Evolutionary conservation across 768 basidiomycete genomes (phyloP), one percentile per base, ranked within the genome.

Genomic region (Rhodocollybia butyracea): DNA sequence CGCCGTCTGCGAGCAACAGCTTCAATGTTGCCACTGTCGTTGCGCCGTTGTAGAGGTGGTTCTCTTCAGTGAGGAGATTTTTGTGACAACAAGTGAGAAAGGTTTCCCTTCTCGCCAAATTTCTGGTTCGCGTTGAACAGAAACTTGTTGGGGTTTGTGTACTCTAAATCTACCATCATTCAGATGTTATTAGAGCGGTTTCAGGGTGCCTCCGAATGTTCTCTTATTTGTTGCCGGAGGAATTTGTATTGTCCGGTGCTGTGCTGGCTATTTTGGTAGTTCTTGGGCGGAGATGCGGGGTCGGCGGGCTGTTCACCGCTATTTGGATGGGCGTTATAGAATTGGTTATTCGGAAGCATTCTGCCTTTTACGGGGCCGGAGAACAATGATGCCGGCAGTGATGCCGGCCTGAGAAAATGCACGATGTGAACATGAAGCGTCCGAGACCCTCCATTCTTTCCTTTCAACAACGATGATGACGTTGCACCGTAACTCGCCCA

Each of bases 401-500:
- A 41, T 42, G 39, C 51, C 51, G 39, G 38, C 27, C 19, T 53
- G 51, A 34, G 51, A 53, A 51, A 41, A 29, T 29, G 41, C 51
- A 41, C 51, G 51, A 53, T 53, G 51, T 53, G 38, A 30, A 53
- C 51, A 41, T 40, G 38, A 30, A 8, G n/a, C 15, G 6, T 53
- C 51, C 26, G 26, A 40, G 39, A 41, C 51, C 29, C 42, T 21
- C 29, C 39, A 22, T 42, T 19, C 27, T 27, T 42, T 22, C 30
- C 51, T 42, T 42, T 32, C 36, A 24, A 24, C 22, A 40, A 53
- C 39, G 51, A 53, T 53, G 51, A 53, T 53, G 51, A 53, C 51
- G 51, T 42, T 53, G 51, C 51, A 43, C 51, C 51, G 51, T 53
- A 53, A 12, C 24, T 53, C 51, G 39, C 51, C 51, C 51, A 53